Evolutionary conservation across 1,284 basidiomycete species (phyloP), one percentile per base, ranked within the genome.

Genomic region (Cutaneotrichosporon spelunceum): DNA sequence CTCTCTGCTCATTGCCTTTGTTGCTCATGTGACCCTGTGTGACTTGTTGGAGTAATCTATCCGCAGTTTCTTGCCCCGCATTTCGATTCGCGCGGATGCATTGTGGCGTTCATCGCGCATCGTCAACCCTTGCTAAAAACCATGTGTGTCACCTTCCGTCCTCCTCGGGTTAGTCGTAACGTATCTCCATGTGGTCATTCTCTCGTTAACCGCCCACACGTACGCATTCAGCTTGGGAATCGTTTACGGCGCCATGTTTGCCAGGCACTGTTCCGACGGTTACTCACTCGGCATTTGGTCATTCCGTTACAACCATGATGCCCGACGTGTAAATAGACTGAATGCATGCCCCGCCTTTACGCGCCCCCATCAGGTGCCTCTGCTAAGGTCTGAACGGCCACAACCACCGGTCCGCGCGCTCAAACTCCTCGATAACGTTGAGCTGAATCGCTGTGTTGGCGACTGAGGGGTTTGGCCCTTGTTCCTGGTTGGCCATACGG

Each of bases 381-480:
- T 49, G 10, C 83, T 82, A 91, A 66, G 90, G 90, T 70, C 91
- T 82, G 90, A 93, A 93, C 60, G 91, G 93, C 70, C 84, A 86
- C 71, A 98, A 82, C 93, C 93, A 98, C 64, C 85, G 85, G 79
- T 98, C 90, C 19, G 95, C 95, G 61, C 87, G 87, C 81, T 95
- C 92, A 79, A 99, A 99, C 81, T 95, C 90, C 79, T 90, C 87
- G 74, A 90, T 90, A 78, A 98, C 80, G 75, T 93, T 72, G 30
- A 70, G 68, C 53, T 73, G 72, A 23, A 77, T 72, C 29, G 75
- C 72, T 10, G 69, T 66, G 49, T 72, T 71, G 47, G 69, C 61
- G 44, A 76, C 88, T 49, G 85, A 83, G 70, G 90, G 81, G 59
- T 92, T 88, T 36, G 87, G 85, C 53, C 86, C 86, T 77, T 94